These are phyloP conservation scores for Metarhizium anisopliae DNA, from an alignment of 2,329 filamentous ascomycete species.

Conservation along the genomic window DNA sequence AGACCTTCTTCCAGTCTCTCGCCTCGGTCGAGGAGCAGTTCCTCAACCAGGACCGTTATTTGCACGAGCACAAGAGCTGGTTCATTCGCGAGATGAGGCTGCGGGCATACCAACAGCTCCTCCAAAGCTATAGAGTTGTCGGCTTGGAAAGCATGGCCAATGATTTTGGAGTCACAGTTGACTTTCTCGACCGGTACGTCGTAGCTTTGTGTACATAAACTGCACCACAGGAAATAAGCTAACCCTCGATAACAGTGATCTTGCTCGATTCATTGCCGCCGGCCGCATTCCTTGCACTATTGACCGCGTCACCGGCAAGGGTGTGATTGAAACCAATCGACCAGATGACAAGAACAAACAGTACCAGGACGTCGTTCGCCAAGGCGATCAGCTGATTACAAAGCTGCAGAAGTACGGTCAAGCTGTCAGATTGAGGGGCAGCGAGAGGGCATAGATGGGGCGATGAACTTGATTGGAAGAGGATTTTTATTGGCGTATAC, in stretches of 20 bases:
- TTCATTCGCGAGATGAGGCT: conserved; percentile 98
- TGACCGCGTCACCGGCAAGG: conserved; percentile 90
- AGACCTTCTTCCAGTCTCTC: conserved; percentile 83
- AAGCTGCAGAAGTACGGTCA: conserved; percentile 99
- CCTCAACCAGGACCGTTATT: conserved; percentile 85
- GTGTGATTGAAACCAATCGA: conserved; percentile 95
- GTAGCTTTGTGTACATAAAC: conserved; percentile 19
- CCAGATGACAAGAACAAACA: conserved; percentile 99
- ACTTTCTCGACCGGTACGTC: conserved; percentile 85
- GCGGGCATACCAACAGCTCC: conserved; percentile 88
- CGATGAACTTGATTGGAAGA: background rate
- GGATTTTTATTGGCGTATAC: background rate
- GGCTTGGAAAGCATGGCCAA: conserved; percentile 95
- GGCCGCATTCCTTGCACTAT: conserved; percentile 95
- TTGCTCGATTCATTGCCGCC: conserved; percentile 93
- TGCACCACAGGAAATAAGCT: conserved; percentile 1
- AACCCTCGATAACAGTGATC: conserved; percentile 50
- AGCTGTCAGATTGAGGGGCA: conserved; percentile 85
- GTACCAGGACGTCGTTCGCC: conserved; percentile 95
- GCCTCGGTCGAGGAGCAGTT: conserved; percentile 89
- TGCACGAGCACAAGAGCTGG: conserved; percentile 93
- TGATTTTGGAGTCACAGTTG: conserved; percentile 93
- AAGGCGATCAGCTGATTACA: conserved; percentile 94
- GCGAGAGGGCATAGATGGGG: conserved; percentile 66
- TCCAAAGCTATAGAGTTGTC: conserved; percentile 95